Conservation (phyloP, 768 basidiomycete species). For the Boletus insuetus region DNA sequence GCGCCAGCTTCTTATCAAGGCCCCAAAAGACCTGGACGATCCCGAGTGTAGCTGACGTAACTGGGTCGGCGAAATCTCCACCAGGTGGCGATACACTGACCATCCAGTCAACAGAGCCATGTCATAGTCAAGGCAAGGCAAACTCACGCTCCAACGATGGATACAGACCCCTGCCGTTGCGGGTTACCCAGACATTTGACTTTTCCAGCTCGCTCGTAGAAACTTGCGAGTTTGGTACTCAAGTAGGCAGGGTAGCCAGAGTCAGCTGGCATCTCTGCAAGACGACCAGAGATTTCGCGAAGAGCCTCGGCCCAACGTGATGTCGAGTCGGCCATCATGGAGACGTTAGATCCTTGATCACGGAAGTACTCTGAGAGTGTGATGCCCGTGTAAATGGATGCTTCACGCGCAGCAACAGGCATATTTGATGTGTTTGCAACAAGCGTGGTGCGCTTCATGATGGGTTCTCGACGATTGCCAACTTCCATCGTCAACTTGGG, state of each 20-base stretch:
- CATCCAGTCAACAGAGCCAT: constrained; percentile 8
- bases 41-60: constrained; percentile 94
- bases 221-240: constrained; percentile 90
- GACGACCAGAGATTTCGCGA: constrained; percentile 97
- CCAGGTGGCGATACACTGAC: constrained; percentile 94
- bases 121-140: not conserved
- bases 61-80: constrained; percentile 99
- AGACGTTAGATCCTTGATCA: constrained; percentile 95
- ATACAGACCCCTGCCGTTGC: constrained; percentile 85
- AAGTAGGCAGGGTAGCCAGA: constrained; percentile 99
- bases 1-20: constrained; percentile 97
- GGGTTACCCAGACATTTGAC: constrained; percentile 92
- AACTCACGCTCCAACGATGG: constrained; percentile 97
- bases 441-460: constrained; percentile 99
- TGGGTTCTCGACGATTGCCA: constrained; percentile 91
- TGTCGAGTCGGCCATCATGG: constrained; percentile 99
- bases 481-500: constrained; percentile 92
- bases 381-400: constrained; percentile 99
- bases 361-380: constrained; percentile 99
- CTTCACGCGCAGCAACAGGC: constrained; percentile 99
- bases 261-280: constrained; percentile 99
- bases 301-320: constrained; percentile 99
- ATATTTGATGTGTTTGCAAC: constrained; percentile 99
- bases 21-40: constrained; percentile 99
- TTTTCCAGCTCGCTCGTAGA: constrained; percentile 98